Percentiles rank a stretch among this genome's conserved stretches.
Evolutionary conservation across 164 flowering plant genomes (phyloP).

Genomic region (Chloranthus sessilifolius): DNA sequence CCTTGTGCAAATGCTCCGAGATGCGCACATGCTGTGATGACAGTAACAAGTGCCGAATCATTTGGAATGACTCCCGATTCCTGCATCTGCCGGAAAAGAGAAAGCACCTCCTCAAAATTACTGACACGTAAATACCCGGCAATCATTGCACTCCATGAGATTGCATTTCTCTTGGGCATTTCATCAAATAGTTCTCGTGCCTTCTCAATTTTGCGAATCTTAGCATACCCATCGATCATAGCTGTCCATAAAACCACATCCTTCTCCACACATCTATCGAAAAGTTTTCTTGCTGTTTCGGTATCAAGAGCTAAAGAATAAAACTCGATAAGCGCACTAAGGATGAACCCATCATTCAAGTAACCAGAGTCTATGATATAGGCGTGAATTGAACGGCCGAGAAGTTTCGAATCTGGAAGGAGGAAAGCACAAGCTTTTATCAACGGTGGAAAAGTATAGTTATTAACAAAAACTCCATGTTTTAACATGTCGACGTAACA

Average conservation of each 20-base stretch:
- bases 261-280: conserved; percentile 36
- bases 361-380: conserved; percentile 49
- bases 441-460: conserved; percentile 59
- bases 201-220: conserved; percentile 36
- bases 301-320: conserved; percentile 36
- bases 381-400: conserved; percentile 51
- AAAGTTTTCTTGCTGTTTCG: conserved; percentile 39
- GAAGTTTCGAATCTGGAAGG: conserved; percentile 9
- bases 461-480: conserved; percentile 35
- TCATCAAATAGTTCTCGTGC: conserved; percentile 48
- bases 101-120: conserved; percentile 46
- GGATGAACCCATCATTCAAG: conserved; percentile 39
- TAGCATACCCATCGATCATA: conserved; percentile 66
- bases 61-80: conserved; percentile 38
- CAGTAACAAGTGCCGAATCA: conserved; percentile 51
- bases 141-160: conserved; percentile 68
- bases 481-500: conserved; percentile 48
- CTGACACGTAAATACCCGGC: conserved; percentile 44
- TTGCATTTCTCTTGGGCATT: conserved; percentile 53
- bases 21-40: conserved; percentile 59
- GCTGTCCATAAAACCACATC: conserved; percentile 69
- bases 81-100: conserved; percentile 47
- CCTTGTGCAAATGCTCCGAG: conserved; percentile 66
- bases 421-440: conserved; percentile 44
- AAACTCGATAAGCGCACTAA: conserved; percentile 46